Percentiles rank a stretch among this genome's conserved stretches.
These are phyloP conservation scores for Metschnikowia corniflorae DNA, from an alignment of 805 yeast species.

Conservation along the genomic window DNA sequence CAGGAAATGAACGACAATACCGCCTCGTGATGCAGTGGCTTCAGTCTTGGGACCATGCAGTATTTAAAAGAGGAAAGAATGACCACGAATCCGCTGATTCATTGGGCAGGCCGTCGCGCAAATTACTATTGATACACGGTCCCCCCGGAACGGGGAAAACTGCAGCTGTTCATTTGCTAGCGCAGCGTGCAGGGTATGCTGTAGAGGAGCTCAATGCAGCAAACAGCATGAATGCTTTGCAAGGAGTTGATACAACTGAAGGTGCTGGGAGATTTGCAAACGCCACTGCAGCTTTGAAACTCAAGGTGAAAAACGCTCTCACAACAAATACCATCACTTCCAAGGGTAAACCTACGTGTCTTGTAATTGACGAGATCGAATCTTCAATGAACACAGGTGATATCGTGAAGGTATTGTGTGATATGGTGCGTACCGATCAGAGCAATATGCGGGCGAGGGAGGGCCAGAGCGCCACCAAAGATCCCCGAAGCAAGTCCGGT, in stretches of 20 bases:
- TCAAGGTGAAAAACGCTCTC: constrained; percentile 51
- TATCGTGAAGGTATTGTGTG: constrained; percentile 48
- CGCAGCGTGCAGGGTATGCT: constrained; percentile 76
- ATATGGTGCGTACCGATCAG: constrained; percentile 54
- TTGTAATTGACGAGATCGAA: constrained; percentile 88
- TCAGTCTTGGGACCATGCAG: constrained; percentile 34
- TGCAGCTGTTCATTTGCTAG: constrained; percentile 78
- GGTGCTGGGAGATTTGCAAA: constrained; percentile 19
- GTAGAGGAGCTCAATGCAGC: constrained; percentile 82
- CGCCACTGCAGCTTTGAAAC: constrained; percentile 30
- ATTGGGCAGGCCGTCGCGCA: constrained; percentile 42
- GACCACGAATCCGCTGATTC: constrained; percentile 21
- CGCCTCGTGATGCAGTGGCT: constrained; percentile 40
- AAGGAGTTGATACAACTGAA: constrained; percentile 19
- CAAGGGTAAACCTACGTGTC: constrained; percentile 71
- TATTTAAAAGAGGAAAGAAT: constrained; percentile 24
- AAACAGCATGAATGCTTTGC: constrained; percentile 37
- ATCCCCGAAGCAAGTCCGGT: constrained; percentile 23
- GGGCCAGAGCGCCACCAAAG: constrained; percentile 3
- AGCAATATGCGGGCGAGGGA: constrained; percentile 3
- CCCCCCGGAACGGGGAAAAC: constrained; percentile 96
- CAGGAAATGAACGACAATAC: constrained; percentile 43
- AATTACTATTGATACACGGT: constrained; percentile 76
- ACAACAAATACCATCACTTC: constrained; percentile 57
- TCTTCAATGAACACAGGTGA: constrained; percentile 35